These are phyloP conservation scores for Solanum chaucha DNA, from an alignment of 257 asterid genomes.

Conservation along the genomic window DNA sequence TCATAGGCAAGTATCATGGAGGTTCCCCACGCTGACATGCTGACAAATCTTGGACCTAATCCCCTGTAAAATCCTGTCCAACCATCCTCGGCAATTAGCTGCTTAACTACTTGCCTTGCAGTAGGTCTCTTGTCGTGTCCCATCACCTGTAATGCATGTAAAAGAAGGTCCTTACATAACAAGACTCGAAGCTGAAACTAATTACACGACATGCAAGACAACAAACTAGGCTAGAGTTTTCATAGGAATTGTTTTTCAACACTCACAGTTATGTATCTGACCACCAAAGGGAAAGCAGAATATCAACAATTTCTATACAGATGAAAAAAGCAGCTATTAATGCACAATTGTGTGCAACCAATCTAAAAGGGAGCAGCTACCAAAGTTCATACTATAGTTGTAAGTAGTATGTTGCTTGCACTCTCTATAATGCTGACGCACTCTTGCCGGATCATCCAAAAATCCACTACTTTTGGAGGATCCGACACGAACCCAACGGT, in stretches of 20 bases:
- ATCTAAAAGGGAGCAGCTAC: too few relatives aligned
- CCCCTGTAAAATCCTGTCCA: slow-evolving; percentile 94
- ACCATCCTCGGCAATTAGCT: slow-evolving; percentile 81
- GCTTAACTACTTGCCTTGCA: slow-evolving; percentile 62
- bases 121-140: slow-evolving; percentile 65
- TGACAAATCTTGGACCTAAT: slow-evolving; percentile 92
- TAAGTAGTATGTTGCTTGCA: neutral
- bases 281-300: neutral
- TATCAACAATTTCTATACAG: neutral
- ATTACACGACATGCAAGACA: neutral
- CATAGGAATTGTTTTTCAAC: neutral
- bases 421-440: neutral
- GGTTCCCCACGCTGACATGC: slow-evolving; percentile 99
- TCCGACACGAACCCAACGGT: neutral
- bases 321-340: neutral
- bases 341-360: neutral
- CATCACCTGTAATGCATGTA: slow-evolving; percentile 47
- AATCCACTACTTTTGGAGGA: neutral
- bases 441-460: neutral
- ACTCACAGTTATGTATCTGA: neutral
- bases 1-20: slow-evolving; percentile 96
- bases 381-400: too few relatives aligned
- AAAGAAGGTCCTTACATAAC: slow-evolving; percentile 5
- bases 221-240: neutral
- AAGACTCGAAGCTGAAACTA: neutral